Evolutionary conservation across 2,329 filamentous ascomycete species (phyloP).

Genomic region (Aspergillus quadrilineatus): DNA sequence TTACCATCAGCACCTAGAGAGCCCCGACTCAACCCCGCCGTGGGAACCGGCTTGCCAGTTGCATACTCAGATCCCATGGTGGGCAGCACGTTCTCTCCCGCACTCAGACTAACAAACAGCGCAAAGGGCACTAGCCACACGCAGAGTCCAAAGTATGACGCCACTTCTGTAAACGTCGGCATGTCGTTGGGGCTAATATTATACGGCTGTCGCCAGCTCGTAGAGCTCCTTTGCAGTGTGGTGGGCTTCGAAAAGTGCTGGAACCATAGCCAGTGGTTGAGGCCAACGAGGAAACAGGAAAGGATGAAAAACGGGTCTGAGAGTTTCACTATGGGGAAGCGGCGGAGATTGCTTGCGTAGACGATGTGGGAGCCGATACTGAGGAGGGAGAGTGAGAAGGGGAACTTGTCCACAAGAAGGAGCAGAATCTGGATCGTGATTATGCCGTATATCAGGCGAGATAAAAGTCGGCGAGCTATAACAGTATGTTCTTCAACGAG

Average conservation of each 20-base stretch:
- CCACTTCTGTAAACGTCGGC: slow-evolving; percentile 89
- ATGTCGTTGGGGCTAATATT: slow-evolving; percentile 49
- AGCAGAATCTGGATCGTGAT: slow-evolving; percentile 73
- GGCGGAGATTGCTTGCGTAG: slow-evolving; percentile 82
- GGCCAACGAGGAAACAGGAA: slow-evolving; percentile 79
- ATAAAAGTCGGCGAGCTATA: slow-evolving; percentile 81
- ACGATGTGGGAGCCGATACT: slow-evolving; percentile 78
- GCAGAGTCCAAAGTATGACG: slow-evolving; percentile 91
- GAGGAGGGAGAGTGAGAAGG: slow-evolving; percentile 69
- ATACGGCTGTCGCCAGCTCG: slow-evolving; percentile 39
- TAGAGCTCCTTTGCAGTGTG: slow-evolving; percentile 37
- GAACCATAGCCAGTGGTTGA: slow-evolving; percentile 97
- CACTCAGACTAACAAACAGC: slow-evolving; percentile 89
- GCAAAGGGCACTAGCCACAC: slow-evolving; percentile 97
- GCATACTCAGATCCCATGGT: slow-evolving; percentile 80
- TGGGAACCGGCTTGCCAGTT: slow-evolving; percentile 49
- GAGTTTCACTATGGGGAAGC: slow-evolving; percentile 76
- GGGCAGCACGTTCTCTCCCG: slow-evolving; percentile 90
- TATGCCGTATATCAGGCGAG: slow-evolving; percentile 78
- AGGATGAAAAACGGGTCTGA: slow-evolving; percentile 81
- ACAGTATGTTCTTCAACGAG: slow-evolving; percentile 98
- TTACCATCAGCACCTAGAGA: slow-evolving; percentile 36
- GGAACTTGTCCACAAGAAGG: slow-evolving; percentile 80
- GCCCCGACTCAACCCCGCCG: slow-evolving; percentile 27
- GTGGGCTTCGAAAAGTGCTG: slow-evolving; percentile 75